Evolutionary conservation across 2,329 filamentous ascomycete genomes (phyloP).

Genomic region (Penicillium nordicum): DNA sequence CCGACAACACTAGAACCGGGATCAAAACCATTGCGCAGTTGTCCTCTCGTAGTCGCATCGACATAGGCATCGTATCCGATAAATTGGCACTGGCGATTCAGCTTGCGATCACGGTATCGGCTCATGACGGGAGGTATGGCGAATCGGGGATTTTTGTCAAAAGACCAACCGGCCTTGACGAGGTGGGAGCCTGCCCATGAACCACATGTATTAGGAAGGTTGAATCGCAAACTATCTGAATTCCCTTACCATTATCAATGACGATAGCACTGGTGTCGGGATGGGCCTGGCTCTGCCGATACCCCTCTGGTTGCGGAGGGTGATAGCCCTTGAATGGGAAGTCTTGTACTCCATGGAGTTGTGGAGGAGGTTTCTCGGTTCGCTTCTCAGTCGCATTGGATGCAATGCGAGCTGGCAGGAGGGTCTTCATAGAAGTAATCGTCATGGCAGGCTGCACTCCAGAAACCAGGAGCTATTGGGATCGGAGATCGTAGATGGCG

Average conservation of each 20-base stretch:
- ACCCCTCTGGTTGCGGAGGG: slow-evolving; percentile 63
- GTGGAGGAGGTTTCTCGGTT: slow-evolving; percentile 54
- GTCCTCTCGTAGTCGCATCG: slow-evolving; percentile 86
- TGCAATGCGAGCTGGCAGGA: slow-evolving; percentile 39
- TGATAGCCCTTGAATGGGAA: slow-evolving; percentile 60
- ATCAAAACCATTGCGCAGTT: slow-evolving; percentile 89
- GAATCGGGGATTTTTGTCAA: slow-evolving; percentile 77
- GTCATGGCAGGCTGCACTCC: slow-evolving; percentile 38
- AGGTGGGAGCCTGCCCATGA: slow-evolving; percentile 69
- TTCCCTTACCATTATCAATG: slow-evolving; percentile 85
- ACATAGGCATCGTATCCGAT: slow-evolving; percentile 90
- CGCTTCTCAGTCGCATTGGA: slow-evolving; percentile 46
- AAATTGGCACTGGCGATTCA: slow-evolving; percentile 87
- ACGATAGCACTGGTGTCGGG: slow-evolving; percentile 72
- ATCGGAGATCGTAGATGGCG: slow-evolving; percentile 10
- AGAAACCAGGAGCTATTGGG: slow-evolving; percentile 22
- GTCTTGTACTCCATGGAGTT: slow-evolving; percentile 54
- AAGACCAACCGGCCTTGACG: slow-evolving; percentile 93
- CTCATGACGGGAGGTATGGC: slow-evolving; percentile 85
- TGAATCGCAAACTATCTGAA: neutral
- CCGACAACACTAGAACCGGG: slow-evolving; percentile 84
- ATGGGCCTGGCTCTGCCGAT: slow-evolving; percentile 61
- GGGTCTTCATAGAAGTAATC: slow-evolving; percentile 40
- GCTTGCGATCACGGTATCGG: slow-evolving; percentile 90
- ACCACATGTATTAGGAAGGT: neutral